Evolutionary conservation across 768 basidiomycete genomes (phyloP), one percentile per base, ranked within the genome.

Genomic region (Serendipita vermifera): DNA sequence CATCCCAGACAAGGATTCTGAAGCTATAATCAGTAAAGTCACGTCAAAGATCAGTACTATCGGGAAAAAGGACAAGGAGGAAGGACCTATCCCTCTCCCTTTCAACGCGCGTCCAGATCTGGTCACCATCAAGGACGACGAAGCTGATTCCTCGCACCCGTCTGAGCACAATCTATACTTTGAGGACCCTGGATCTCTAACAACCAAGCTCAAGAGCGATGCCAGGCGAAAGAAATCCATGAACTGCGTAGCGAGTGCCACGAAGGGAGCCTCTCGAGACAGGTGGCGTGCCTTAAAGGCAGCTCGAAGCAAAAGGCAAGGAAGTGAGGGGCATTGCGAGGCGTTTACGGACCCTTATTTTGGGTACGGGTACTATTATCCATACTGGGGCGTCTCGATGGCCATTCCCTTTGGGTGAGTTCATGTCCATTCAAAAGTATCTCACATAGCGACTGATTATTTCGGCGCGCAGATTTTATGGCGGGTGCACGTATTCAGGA

Each of bases 71-170:
- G n/a, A n/a, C n/a, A n/a, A n/a, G n/a, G n/a, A n/a, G n/a, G n/a
- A n/a, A n/a, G n/a, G n/a, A n/a, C n/a, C n/a, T n/a, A n/a, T n/a
- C n/a, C n/a, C n/a, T n/a, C n/a, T n/a, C n/a, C n/a, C n/a, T n/a
- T n/a, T 24, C 15, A 57, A 57, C 26, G 11, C 3, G 5, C 57
- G 54, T 32, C 57, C 54, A 3, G 57, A 57, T 41, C 1, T 57
- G 4, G 26, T 54, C 57, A 20, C 33, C 17, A 55, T 33, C 15
- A 35, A 54, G 1, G 54, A 57, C 11, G 57, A 11, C 35, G 57
- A 57, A 31, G 54, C 53, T 9, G 57, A 57, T 24, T 20, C 31
- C 15, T 51, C 53, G 13, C 57, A 57, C 31, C 57, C 57, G 3
- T 57, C 57, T 6, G 57, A 57, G 6, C 57, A 57, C 35, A 54